Evolutionary conservation across 305 asterid genomes (phyloP).

Genomic region (Fraxinus sp.): DNA sequence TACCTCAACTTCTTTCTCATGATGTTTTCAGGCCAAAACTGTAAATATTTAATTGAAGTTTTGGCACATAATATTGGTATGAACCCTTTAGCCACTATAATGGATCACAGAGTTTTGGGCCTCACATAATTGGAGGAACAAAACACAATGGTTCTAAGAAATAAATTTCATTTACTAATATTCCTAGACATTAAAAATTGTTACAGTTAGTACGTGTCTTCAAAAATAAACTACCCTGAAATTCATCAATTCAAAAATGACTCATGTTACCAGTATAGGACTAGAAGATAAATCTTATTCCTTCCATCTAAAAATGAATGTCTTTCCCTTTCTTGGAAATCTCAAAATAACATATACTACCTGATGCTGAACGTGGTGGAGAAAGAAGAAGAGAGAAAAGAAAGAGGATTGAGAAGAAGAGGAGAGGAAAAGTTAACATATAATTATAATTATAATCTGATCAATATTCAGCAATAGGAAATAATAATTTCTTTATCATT

Average conservation of each 20-base stretch:
- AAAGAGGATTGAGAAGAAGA: neutral
- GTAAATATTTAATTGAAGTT: neutral
- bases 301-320: neutral
- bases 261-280: neutral
- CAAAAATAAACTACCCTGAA: neutral
- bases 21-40: neutral
- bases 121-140: neutral
- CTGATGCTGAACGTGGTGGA: neutral
- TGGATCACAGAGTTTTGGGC: neutral
- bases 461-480: neutral
- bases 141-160: neutral
- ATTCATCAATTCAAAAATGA: neutral
- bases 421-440: neutral
- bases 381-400: neutral
- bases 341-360: neutral
- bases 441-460: neutral
- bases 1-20: neutral
- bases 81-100: neutral
- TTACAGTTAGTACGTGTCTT: neutral
- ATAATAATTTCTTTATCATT: neutral
- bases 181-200: neutral
- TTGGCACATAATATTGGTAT: neutral
- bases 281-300: neutral
- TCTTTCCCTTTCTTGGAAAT: neutral
- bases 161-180: neutral